Evolutionary conservation across 2,329 filamentous ascomycete genomes (phyloP), one percentile per base, ranked within the genome.

Genomic region (Pezicula rhizophila): DNA sequence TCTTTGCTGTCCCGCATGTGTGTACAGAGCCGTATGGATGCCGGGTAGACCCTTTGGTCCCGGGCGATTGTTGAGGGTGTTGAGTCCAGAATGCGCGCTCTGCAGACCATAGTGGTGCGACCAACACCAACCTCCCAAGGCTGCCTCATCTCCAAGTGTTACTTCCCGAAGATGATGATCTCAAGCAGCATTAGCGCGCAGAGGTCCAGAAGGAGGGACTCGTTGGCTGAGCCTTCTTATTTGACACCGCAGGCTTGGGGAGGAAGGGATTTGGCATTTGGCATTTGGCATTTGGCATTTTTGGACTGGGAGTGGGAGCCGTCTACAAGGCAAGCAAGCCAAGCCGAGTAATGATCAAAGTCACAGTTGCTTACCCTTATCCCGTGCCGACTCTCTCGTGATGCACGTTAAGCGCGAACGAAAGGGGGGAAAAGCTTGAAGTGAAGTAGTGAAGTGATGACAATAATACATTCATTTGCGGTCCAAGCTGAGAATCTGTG

Each of bases 131-230:
- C 46, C 28, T 23, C 42, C 42, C 49, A 38, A 47, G 47, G 38
- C 12, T 47, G 51, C 48, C 45, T 54, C 48, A 54, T 49, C 44
- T 44, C 20, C 4, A 47, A 45, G 53, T 60, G 59, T 52, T 53
- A 45, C 49, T 46, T 57, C 43, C 60, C 58, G 57, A 54, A 20
- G 33, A 52, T 51, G 48, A 57, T 52, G 52, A 52, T 52, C 55
- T 59, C 52, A 57, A 54, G 43, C 42, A 55, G 51, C 53, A 58
- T 53, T 53, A 52, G 53, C 47, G 45, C 45, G 8, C 20, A 26
- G 18, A 42, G 40, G 11, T 15, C 26, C 17, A 37, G 46, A 49
- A 35, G 33, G 41, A 40, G 47, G 43, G 33, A 18, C 34, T 38
- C 41, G 54, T 54, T 43, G 49, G 52, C 53, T 56, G 52, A 56